These are phyloP conservation scores for Chrysanthemum seticuspe DNA, from an alignment of 129 eudicot species.

Conservation along the genomic window DNA sequence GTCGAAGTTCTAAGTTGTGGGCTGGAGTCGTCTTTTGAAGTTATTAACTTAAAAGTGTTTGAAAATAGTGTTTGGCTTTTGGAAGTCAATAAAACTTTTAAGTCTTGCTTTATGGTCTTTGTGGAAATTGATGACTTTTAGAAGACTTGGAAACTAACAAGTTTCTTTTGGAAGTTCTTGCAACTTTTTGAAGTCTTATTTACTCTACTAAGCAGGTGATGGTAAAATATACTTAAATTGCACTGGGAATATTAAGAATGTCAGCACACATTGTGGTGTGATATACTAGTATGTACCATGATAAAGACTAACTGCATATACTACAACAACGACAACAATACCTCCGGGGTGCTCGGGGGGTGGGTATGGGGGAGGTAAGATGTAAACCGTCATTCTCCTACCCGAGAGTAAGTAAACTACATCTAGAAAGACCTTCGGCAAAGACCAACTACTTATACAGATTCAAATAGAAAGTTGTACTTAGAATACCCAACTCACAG, in stretches of 20 bases:
- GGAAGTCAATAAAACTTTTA: neutral
- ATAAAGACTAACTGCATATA: too few relatives aligned
- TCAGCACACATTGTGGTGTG: too few relatives aligned
- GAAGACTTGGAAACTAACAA: conserved; percentile 1
- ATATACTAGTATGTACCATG: too few relatives aligned
- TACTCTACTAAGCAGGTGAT: neutral
- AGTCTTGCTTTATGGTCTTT: neutral
- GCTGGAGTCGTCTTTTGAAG: neutral
- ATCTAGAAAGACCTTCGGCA: too few relatives aligned
- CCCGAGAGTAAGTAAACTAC: too few relatives aligned
- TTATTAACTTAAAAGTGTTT: neutral
- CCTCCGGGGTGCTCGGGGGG: too few relatives aligned
- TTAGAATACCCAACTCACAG: neutral
- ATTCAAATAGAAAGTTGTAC: neutral
- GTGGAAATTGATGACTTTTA: neutral
- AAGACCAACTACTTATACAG: too few relatives aligned
- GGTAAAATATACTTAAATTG: neutral
- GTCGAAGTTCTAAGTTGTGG: neutral
- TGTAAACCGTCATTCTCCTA: too few relatives aligned
- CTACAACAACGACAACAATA: too few relatives aligned
- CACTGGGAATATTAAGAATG: neutral
- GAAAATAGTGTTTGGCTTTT: neutral
- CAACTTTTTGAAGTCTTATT: neutral
- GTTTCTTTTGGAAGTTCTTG: neutral
- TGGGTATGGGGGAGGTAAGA: too few relatives aligned